Conservation (phyloP, 176 grass and related monocot genomes). For the Eragrostis curvula region DNA sequence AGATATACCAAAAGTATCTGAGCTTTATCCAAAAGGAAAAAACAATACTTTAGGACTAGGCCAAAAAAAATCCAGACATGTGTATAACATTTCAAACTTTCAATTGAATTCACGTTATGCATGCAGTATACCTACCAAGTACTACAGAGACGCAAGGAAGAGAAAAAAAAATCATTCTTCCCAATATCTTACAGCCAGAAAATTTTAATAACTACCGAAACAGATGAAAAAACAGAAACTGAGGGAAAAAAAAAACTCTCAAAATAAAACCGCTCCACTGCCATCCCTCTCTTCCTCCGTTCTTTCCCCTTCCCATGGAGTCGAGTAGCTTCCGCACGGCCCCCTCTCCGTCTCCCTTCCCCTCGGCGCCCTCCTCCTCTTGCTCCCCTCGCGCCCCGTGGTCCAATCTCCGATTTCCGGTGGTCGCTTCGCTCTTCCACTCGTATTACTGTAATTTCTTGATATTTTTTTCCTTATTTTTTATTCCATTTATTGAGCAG, state of each 20-base stretch:
- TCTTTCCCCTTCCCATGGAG: conserved; percentile 57
- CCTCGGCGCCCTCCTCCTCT: conserved; percentile 44
- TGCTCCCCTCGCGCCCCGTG: conserved; percentile 29
- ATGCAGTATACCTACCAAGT: not conserved
- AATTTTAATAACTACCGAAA: conserved; percentile 28
- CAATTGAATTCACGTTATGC: not conserved
- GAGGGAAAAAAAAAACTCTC: not conserved
- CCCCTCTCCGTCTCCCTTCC: conserved; percentile 57
- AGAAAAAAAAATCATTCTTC: not conserved
- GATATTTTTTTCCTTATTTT: not conserved
- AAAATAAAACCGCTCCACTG: conserved; percentile 43
- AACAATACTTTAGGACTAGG: no score
- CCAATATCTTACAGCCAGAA: conserved; percentile 29
- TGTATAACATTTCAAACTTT: not conserved
- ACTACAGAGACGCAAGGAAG: not conserved
- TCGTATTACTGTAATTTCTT: conserved; percentile 15
- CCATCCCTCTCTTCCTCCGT: conserved; percentile 26
- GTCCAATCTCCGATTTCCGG: conserved; percentile 32
- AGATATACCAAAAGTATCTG: no score
- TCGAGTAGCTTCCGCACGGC: conserved; percentile 63
- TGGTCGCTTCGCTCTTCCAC: not conserved
- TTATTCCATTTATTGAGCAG: conserved; percentile 35
- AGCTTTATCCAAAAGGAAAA: no score
- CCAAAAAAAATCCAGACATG: not conserved
- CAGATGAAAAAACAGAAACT: not conserved